Evolutionary conservation across 2,329 filamentous ascomycete genomes (phyloP), one percentile per base, ranked within the genome.

Genomic region (Colletotrichum chrysophilum): DNA sequence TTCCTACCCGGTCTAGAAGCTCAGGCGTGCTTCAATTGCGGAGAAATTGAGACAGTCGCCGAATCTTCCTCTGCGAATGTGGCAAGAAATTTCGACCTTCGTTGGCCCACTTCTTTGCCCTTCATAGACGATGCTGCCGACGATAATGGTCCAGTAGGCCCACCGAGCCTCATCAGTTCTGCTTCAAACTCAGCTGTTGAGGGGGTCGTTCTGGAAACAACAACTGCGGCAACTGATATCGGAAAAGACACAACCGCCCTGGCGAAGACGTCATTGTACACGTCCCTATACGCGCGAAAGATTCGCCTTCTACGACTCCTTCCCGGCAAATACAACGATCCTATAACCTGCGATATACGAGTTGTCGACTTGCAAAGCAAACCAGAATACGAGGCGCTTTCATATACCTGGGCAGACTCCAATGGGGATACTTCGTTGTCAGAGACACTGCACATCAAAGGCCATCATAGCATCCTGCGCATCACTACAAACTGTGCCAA

Each of bases 341-440:
- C 70, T 1, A 55, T 74, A 5, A 24, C 52, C 4, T 28, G 68
- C 12, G 16, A 48, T 3, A 43, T 76, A 5, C 26, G 2, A 18
- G 21, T 24, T 3, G 24, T 14, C 6, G 62, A 75, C 16, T 3
- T 75, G 12, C 5, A 26, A 7, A 8, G 1, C 34, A 68, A 26
- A 18, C 70, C 70, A 2, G 56, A 68, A 4, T 78, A 66, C 24
- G 76, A 77, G 7, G 76, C 76, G 0, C 5, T 75, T 2, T 77
- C 76, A 0, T 77, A 78, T 7, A 73, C 76, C 0, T 77, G 76
- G 71, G 75, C 67, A 3, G 36, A 77, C n/a, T 16, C 24, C 3
- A 32, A 12, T 3, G 68, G 64, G 1, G 64, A 77, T 21, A 26
- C 43, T 6, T 55, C 61, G 0, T 64, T 34, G 18, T 62, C 38